Conservation (phyloP, 345 rosid species). For the Hibiscus trionum region DNA sequence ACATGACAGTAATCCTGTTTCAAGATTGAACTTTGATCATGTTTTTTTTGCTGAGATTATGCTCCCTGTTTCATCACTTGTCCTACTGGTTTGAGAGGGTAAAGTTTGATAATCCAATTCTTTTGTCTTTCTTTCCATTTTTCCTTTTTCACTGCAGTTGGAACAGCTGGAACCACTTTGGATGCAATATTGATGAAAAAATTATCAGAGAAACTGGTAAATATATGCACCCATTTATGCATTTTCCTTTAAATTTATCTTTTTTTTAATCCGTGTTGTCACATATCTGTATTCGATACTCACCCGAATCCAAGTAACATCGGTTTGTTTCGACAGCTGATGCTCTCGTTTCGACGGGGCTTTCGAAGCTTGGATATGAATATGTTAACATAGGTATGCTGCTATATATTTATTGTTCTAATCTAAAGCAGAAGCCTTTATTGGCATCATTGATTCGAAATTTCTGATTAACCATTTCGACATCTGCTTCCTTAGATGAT, state of each 20-base stretch:
- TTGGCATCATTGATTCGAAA: neutral
- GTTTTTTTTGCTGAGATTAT: too few relatives aligned
- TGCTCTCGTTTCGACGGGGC: constrained; percentile 75
- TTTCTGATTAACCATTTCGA: neutral
- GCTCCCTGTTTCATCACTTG: too few relatives aligned
- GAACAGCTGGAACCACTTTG: constrained; percentile 96
- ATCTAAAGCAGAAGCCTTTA: neutral
- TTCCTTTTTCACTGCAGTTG: constrained; percentile 40
- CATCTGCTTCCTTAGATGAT: constrained; percentile 48
- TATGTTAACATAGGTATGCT: constrained; percentile 72
- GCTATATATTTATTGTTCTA: neutral
- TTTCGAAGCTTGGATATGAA: constrained; percentile 64
- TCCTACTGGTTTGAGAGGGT: too few relatives aligned
- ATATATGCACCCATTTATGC: neutral
- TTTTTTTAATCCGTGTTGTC: too few relatives aligned
- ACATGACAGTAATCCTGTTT: too few relatives aligned
- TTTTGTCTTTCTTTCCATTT: neutral
- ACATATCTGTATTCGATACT: too few relatives aligned
- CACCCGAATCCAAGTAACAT: too few relatives aligned
- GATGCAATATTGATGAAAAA: constrained; percentile 53
- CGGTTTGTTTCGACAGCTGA: constrained; percentile 40
- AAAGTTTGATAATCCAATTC: too few relatives aligned
- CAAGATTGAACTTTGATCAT: too few relatives aligned
- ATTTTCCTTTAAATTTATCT: neutral
- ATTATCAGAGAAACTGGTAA: constrained; percentile 69